Conservation (phyloP, 768 basidiomycete species). For the Dendrothele bispora region DNA sequence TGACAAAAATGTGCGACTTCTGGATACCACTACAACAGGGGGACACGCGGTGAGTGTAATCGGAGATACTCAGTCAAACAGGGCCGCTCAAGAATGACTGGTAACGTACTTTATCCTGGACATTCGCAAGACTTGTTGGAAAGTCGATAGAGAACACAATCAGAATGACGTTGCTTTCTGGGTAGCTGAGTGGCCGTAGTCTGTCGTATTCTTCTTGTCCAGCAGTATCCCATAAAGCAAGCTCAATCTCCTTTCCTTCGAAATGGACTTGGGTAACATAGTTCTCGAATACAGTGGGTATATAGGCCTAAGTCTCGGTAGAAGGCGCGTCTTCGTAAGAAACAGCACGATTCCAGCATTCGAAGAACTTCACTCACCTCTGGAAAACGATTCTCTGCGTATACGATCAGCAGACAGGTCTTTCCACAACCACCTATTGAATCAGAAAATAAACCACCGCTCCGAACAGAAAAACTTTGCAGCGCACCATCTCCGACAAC, state of each 20-base stretch:
- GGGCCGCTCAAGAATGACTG: neutral
- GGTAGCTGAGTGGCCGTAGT: constrained; percentile 81
- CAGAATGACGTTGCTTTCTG: constrained; percentile 88
- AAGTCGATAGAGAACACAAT: constrained; percentile 95
- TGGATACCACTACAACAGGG: constrained; percentile 73
- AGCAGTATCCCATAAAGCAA: constrained; percentile 98
- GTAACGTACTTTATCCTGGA: constrained; percentile 76
- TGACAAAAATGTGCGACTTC: constrained; percentile 93
- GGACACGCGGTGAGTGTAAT: constrained; percentile 10
- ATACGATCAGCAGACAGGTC: constrained; percentile 95
- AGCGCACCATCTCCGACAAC: constrained; percentile 83
- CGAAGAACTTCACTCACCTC: constrained; percentile 75
- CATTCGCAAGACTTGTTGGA: constrained; percentile 86
- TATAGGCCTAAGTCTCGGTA: constrained; percentile 64
- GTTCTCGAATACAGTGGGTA: constrained; percentile 94
- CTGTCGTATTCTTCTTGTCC: constrained; percentile 97
- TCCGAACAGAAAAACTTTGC: constrained; percentile 1
- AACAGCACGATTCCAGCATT: constrained; percentile 3
- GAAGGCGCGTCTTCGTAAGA: constrained; percentile 8
- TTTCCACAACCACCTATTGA: constrained; percentile 79
- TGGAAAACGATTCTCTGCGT: constrained; percentile 94
- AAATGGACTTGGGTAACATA: constrained; percentile 86
- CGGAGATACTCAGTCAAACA: neutral
- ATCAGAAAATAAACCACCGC: too few relatives aligned
- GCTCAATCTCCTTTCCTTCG: constrained; percentile 86